A percentile compares a stretch with the other conserved stretches of the same genome.
These are phyloP conservation scores for Beauveria caledonica DNA, from an alignment of 2,329 filamentous ascomycete genomes.

Conservation along the genomic window DNA sequence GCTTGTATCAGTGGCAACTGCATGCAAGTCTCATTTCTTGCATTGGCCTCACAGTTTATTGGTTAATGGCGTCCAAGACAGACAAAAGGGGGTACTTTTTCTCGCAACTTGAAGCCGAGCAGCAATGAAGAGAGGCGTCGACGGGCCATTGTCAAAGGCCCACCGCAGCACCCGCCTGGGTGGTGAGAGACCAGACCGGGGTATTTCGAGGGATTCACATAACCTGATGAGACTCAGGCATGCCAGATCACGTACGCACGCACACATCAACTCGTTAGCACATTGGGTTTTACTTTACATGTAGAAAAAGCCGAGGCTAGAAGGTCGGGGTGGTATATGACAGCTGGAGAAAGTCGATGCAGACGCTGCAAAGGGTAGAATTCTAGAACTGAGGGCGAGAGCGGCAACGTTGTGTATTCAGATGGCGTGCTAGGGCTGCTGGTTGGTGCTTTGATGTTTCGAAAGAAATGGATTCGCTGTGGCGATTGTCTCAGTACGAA, in stretches of 20 bases:
- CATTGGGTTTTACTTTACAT: not conserved
- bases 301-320: not conserved
- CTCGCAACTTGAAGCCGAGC: not conserved
- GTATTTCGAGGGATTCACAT: too few species aligned
- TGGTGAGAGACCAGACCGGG: not conserved
- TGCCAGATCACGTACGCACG: not conserved
- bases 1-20: too few species aligned
- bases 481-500: too few species aligned
- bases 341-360: not conserved
- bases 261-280: not conserved
- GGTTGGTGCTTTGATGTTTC: not conserved
- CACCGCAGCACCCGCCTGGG: not conserved
- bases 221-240: too few species aligned
- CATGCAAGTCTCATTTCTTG: too few species aligned
- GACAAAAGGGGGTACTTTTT: not conserved
- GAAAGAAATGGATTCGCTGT: too few species aligned
- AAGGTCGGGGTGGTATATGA: not conserved
- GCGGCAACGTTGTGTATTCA: not conserved
- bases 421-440: not conserved
- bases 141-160: not conserved
- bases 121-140: not conserved
- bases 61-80: too few species aligned
- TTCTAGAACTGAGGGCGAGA: not conserved
- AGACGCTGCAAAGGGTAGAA: not conserved
- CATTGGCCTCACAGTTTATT: too few species aligned